Percentiles rank a stretch among this genome's conserved stretches.
These are phyloP conservation scores for Escovopsis sp. DNA, from an alignment of 2,329 filamentous ascomycete genomes.

Conservation along the genomic window DNA sequence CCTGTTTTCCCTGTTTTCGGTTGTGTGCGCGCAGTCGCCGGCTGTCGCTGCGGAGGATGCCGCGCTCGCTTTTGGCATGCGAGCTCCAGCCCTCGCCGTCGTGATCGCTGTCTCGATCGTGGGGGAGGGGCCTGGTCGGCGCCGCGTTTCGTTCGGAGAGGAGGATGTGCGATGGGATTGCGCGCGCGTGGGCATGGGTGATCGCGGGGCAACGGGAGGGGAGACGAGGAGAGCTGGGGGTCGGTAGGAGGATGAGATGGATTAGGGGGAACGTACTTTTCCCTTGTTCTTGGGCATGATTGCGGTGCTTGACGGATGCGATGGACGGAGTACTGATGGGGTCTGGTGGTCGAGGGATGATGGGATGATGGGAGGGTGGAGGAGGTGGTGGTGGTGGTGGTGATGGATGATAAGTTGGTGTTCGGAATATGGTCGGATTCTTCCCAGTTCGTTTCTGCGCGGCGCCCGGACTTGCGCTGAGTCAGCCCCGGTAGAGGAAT, in stretches of 20 bases:
- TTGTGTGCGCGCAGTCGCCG: too few relatives aligned
- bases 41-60: too few relatives aligned
- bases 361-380: slow-evolving; percentile 1
- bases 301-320: slow-evolving; percentile 6
- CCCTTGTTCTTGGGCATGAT: slow-evolving; percentile 99
- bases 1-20: too few relatives aligned
- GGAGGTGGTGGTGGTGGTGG: not conserved
- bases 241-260: slow-evolving; percentile 2
- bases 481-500: too few relatives aligned
- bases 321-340: too few relatives aligned
- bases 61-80: too few relatives aligned
- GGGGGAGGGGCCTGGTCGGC: too few relatives aligned
- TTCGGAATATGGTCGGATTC: not conserved
- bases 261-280: slow-evolving; percentile 50
- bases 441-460: too few relatives aligned
- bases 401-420: not conserved
- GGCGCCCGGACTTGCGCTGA: too few relatives aligned
- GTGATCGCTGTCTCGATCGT: slow-evolving; percentile 1
- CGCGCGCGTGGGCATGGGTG: too few relatives aligned
- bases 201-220: slow-evolving; percentile 3
- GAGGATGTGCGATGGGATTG: too few relatives aligned
- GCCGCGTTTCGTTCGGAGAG: too few relatives aligned
- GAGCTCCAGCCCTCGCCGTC: not conserved
- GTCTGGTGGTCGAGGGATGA: not conserved
- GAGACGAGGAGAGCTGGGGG: slow-evolving; percentile 1